Evolutionary conservation across 2,329 filamentous ascomycete species (phyloP), one percentile per base, ranked within the genome.

Genomic region (Penicillium sp.): DNA sequence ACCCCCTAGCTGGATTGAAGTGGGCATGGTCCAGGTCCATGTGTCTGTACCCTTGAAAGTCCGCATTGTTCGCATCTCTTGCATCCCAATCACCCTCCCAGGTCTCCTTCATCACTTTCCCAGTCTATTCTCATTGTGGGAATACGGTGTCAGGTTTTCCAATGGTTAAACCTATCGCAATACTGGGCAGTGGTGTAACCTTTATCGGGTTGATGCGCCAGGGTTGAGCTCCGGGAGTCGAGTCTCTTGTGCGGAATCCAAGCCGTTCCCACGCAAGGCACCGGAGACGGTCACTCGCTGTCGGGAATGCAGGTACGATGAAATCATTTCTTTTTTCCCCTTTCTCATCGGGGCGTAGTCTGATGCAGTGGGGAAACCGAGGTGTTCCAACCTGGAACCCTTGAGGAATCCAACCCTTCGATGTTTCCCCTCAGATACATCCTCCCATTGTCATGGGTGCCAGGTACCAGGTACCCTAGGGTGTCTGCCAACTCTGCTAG

Each of bases 261-360:
- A 42, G 48, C 48, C n/a, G 49, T 26, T 34, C 48, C 48, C 13
- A 55, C 51, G 48, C 55, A 55, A 52, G 48, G 51, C 39, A 48
- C 44, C 36, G 31, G 43, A 29, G 26, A 21, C 31, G 19, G 29
- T 29, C 23, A 31, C 37, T 48, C 31, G 46, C 36, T 23, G 28
- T 42, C 18, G 23, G 29, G 24, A 23, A 60, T 60, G 58, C 58
- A 60, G 55, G 58, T 58, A 56, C 58, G 34, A 37, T n/a, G 18
- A 37, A 39, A 24, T 46, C 23, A 14, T 36, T 26, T 10, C 19
- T 9, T 42, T n/a, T 24, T 11, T 1, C 16, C 10, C 24, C 24
- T 28, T 10, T 5, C 10, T 28, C 24, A n/a, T 3, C 16, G 21
- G 16, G n/a, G 10, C 19, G 18, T 39, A 19, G 36, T 18, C 36